Evolutionary conservation across 345 rosid species (phyloP).

Genomic region (Theobroma cacao): DNA sequence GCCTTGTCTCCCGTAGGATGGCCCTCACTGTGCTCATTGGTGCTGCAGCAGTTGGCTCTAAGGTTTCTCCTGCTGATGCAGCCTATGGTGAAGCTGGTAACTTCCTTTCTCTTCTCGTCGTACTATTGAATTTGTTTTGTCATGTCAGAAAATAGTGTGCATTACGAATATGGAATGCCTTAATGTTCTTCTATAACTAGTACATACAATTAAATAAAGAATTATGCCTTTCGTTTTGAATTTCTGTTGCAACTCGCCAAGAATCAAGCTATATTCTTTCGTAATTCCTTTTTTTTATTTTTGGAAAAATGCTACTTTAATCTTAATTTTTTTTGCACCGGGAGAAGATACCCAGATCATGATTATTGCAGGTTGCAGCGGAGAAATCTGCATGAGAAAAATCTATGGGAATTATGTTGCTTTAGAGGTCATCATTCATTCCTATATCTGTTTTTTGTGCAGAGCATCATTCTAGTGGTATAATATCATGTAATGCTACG

Average conservation of each 20-base stretch:
- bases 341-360: background rate
- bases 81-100: conserved; percentile 96
- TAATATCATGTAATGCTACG: too few relatives aligned
- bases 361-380: too few relatives aligned
- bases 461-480: too few relatives aligned
- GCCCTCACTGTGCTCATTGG: conserved; percentile 80
- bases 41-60: conserved; percentile 75
- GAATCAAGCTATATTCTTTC: background rate
- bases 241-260: background rate
- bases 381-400: background rate
- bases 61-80: conserved; percentile 90
- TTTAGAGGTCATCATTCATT: too few relatives aligned
- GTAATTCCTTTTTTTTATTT: too few relatives aligned
- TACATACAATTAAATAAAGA: background rate
- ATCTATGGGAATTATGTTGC: too few relatives aligned
- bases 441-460: too few relatives aligned
- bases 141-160: background rate
- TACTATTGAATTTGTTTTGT: background rate
- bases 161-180: background rate
- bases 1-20: conserved; percentile 63
- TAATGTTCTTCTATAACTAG: background rate
- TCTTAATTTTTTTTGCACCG: background rate
- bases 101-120: background rate
- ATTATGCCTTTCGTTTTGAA: background rate
- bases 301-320: background rate